phyloP scores from a whole-genome alignment of 176 grass and related monocot species.

The Elaeis guineensis region DNA sequence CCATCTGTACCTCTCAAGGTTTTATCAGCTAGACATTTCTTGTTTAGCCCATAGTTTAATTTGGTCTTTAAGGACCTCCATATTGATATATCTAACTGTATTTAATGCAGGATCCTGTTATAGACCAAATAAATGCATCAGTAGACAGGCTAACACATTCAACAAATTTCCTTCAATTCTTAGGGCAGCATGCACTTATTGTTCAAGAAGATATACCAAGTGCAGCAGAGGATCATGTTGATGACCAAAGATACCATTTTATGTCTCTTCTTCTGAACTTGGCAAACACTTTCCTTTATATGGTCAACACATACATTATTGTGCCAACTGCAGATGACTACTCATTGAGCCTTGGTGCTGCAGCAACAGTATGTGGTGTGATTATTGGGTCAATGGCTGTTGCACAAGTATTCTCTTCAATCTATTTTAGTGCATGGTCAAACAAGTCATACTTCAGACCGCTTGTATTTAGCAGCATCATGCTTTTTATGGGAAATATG shows the following conservation, averaged over 20 bases:
- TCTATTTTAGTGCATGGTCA: constrained; percentile 96
- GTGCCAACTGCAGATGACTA: constrained; percentile 94
- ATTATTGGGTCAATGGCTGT: constrained; percentile 96
- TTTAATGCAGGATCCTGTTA: constrained; percentile 68
- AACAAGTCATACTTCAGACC: constrained; percentile 89
- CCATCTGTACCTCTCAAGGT: constrained; percentile 67
- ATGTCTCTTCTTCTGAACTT: constrained; percentile 70
- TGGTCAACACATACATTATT: constrained; percentile 96
- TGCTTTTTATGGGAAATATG: constrained; percentile 67
- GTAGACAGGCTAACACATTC: constrained; percentile 72
- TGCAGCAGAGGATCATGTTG: constrained; percentile 37
- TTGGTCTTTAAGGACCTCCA: too few relatives aligned
- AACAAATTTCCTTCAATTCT: constrained; percentile 79
- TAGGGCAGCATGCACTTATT: constrained; percentile 78
- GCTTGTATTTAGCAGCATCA: constrained; percentile 84
- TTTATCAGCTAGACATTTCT: background rate
- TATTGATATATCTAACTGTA: constrained; percentile 1
- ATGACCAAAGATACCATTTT: constrained; percentile 69
- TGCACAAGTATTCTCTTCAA: constrained; percentile 96
- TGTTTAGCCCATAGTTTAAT: too few relatives aligned
- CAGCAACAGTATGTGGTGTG: constrained; percentile 88
- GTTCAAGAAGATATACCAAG: constrained; percentile 35
- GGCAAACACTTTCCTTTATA: constrained; percentile 78
- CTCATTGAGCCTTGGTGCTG: constrained; percentile 83
- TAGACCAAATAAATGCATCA: constrained; percentile 91